Percentiles rank a stretch among this genome's conserved stretches.
Conservation (phyloP, 306 rosid genomes). For the Gastrolobium bilobum region DNA sequence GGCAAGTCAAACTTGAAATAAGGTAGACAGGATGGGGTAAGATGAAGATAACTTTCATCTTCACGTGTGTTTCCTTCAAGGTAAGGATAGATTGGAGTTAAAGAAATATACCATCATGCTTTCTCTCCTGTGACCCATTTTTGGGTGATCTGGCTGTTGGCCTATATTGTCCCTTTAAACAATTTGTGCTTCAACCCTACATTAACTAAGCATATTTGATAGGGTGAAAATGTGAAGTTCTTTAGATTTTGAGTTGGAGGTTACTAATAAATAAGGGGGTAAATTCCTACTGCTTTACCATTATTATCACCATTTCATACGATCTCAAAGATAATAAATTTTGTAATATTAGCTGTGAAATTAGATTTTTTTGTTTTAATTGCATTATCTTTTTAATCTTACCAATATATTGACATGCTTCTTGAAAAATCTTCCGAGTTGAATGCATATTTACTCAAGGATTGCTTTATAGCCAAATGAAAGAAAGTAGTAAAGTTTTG, state of each 20-base stretch:
- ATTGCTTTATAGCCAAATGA: slow-evolving; percentile 6
- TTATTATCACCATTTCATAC: background rate
- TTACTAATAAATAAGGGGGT: background rate
- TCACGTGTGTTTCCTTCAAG: background rate
- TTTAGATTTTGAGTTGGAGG: background rate
- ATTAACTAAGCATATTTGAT: background rate
- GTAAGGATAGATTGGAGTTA: background rate
- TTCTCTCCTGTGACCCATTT: no score
- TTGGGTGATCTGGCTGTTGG: no score
- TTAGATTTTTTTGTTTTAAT: background rate
- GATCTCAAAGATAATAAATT: background rate
- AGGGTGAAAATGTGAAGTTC: background rate
- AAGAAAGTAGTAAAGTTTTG: background rate
- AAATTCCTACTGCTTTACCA: background rate
- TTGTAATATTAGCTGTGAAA: background rate
- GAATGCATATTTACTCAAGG: slow-evolving; percentile 18
- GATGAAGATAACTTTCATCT: background rate
- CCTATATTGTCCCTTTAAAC: no score
- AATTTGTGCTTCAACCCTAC: no score
- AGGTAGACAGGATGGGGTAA: slow-evolving; percentile 19
- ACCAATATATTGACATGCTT: background rate
- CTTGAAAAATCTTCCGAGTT: background rate
- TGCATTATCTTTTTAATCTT: background rate
- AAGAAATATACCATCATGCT: no score
- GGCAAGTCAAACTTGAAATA: no score